phyloP scores from a whole-genome alignment of 2,329 filamentous ascomycete genomes.

The Aspergillus brunneoviolaceus region DNA sequence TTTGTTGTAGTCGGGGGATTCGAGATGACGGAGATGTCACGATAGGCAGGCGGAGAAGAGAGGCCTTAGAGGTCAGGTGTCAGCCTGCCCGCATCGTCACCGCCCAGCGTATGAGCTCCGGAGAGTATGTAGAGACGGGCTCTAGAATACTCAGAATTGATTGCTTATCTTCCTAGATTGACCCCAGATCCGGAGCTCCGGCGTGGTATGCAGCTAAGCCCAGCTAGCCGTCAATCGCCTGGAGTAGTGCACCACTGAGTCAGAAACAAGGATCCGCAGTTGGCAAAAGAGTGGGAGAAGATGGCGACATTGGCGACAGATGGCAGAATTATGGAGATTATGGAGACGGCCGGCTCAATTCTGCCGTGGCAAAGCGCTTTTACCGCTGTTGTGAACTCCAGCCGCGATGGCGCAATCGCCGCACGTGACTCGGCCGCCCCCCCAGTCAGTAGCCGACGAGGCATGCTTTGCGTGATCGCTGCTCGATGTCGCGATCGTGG shows the following conservation, averaged over 20 bases:
- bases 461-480: constrained; percentile 21
- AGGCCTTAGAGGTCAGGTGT: neutral
- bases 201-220: neutral
- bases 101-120: neutral
- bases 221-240: neutral
- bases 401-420: constrained; percentile 22
- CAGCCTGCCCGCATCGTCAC: neutral
- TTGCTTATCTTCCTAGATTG: neutral
- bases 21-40: neutral
- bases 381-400: constrained; percentile 14
- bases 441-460: constrained; percentile 15
- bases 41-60: neutral
- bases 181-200: constrained; percentile 2
- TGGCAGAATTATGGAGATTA: constrained; percentile 7
- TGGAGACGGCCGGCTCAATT: neutral
- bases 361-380: neutral
- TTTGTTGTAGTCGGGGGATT: neutral
- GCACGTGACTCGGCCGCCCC: constrained; percentile 17
- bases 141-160: neutral
- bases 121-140: neutral
- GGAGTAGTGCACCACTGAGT: neutral
- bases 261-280: constrained; percentile 18
- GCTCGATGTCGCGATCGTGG: constrained; percentile 2
- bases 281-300: constrained; percentile 12
- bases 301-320: constrained; percentile 18